phyloP scores from a whole-genome alignment of 2,329 filamentous ascomycete species.

The Colletotrichum karsti region DNA sequence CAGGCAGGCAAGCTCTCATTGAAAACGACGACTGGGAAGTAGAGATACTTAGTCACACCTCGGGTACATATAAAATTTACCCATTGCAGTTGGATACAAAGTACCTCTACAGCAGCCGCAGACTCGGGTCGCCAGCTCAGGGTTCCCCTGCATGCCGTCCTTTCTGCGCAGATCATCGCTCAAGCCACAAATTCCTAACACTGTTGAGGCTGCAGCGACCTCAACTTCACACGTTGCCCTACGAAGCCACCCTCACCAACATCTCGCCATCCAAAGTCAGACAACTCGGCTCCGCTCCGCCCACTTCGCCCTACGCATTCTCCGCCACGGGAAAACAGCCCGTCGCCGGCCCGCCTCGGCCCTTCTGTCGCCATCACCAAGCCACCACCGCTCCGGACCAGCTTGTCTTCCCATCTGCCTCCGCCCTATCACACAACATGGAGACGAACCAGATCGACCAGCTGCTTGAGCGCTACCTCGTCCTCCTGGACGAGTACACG shows the following conservation, averaged over 20 bases:
- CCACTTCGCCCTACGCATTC: no score
- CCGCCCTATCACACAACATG: slow-evolving; percentile 14
- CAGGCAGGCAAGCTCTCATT: not conserved
- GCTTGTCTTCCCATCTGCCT: not conserved
- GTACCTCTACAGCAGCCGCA: slow-evolving; percentile 7
- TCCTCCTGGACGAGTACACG: slow-evolving; percentile 73
- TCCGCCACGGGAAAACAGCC: not conserved
- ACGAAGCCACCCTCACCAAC: not conserved
- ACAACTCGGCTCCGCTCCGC: not conserved
- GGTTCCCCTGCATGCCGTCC: slow-evolving; percentile 15
- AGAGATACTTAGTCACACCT: not conserved
- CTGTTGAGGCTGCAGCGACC: slow-evolving; percentile 13
- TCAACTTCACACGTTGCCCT: slow-evolving; percentile 21
- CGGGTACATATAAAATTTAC: fast-evolving
- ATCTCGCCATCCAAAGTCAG: not conserved
- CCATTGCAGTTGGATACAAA: not conserved
- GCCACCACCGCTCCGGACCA: not conserved
- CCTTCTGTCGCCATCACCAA: not conserved
- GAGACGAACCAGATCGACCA: slow-evolving; percentile 60
- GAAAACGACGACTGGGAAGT: no score
- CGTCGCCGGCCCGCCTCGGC: not conserved
- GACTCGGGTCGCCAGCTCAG: slow-evolving; percentile 3
- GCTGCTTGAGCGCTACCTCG: slow-evolving; percentile 72
- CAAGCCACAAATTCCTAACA: slow-evolving; percentile 22
- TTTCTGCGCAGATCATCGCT: slow-evolving; percentile 22